These are phyloP conservation scores for Tolypocladium ophioglossoides DNA, from an alignment of 2,329 filamentous ascomycete genomes.

Conservation along the genomic window DNA sequence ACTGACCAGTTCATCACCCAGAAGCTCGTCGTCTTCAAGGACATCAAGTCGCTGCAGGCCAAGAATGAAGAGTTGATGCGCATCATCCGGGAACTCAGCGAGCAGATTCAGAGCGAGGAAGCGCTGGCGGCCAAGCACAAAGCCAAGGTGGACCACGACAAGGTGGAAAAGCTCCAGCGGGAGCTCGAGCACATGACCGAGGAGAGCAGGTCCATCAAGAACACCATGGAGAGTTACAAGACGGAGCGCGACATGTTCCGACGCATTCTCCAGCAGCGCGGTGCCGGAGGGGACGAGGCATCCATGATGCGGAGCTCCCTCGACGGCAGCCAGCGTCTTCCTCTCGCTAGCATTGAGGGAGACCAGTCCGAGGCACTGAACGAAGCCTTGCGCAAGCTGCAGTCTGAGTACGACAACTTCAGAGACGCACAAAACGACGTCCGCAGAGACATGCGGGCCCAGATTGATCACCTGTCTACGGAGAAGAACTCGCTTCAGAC, in stretches of 20 bases:
- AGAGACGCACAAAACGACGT: constrained; percentile 77
- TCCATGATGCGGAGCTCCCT: constrained; percentile 64
- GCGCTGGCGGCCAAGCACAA: constrained; percentile 57
- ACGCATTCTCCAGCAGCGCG: constrained; percentile 72
- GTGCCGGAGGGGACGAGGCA: constrained; percentile 48
- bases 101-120: constrained; percentile 86
- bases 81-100: constrained; percentile 73
- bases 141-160: constrained; percentile 54
- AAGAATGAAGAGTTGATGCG: constrained; percentile 80
- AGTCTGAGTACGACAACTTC: constrained; percentile 82
- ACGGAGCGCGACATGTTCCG: constrained; percentile 97
- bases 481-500: constrained; percentile 77
- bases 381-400: constrained; percentile 74
- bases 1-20: constrained; percentile 85
- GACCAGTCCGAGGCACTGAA: constrained; percentile 54
- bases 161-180: constrained; percentile 62
- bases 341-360: constrained; percentile 48
- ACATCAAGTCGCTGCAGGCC: constrained; percentile 71
- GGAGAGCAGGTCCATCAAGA: constrained; percentile 70
- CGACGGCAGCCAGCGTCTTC: constrained; percentile 42
- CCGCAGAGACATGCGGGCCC: constrained; percentile 70
- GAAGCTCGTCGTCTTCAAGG: constrained; percentile 81
- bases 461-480: constrained; percentile 68
- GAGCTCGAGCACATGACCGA: constrained; percentile 70
- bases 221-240: constrained; percentile 84